phyloP scores from a whole-genome alignment of 2,329 filamentous ascomycete species.

The Xylariaceae sp. region DNA sequence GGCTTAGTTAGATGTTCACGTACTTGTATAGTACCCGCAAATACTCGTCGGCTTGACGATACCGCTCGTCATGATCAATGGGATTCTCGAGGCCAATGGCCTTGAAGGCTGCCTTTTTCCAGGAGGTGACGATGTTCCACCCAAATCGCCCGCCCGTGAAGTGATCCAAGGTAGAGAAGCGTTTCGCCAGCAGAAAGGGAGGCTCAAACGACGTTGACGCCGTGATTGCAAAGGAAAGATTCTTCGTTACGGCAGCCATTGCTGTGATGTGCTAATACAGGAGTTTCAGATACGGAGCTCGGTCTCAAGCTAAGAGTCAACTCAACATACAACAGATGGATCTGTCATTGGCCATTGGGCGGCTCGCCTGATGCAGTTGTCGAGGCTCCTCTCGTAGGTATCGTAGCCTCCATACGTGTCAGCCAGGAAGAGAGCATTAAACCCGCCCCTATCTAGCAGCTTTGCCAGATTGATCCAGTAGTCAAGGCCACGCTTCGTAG shows the following conservation, averaged over 20 bases:
- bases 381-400: conserved; percentile 61
- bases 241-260: conserved; percentile 69
- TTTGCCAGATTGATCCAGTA: conserved; percentile 69
- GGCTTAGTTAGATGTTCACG: conserved; percentile 13
- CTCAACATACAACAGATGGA: conserved; percentile 57
- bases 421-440: conserved; percentile 67
- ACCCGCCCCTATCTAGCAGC: conserved; percentile 61
- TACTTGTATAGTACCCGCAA: conserved; percentile 64
- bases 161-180: conserved; percentile 65
- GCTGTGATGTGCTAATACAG: conserved; percentile 58
- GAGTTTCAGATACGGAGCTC: background rate
- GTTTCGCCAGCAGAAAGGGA: conserved; percentile 63
- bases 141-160: conserved; percentile 63
- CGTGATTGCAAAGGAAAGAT: conserved; percentile 64
- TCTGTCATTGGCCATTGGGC: conserved; percentile 69
- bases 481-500: conserved; percentile 60
- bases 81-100: conserved; percentile 61
- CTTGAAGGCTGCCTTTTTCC: conserved; percentile 64
- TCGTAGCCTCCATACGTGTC: conserved; percentile 68
- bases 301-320: background rate
- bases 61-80: conserved; percentile 64
- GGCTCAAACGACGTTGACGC: conserved; percentile 65
- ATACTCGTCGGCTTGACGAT: conserved; percentile 64
- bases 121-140: conserved; percentile 64
- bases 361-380: conserved; percentile 63